phyloP scores from a whole-genome alignment of 176 grass and related monocot species.

The Canna indica region DNA sequence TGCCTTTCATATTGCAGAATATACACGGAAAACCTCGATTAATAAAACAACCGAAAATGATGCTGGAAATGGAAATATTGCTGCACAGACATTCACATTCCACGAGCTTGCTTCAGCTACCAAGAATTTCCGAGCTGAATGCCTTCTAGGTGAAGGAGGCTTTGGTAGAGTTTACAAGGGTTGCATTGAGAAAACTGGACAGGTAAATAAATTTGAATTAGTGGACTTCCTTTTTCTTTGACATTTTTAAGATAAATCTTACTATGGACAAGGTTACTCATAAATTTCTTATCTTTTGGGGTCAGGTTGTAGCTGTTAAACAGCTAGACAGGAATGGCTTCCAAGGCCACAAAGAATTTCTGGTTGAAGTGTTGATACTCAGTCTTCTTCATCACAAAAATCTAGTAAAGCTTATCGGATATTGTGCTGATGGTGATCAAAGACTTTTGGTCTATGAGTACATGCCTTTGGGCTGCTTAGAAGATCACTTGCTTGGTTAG shows the following conservation, averaged over 20 bases:
- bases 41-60: conserved; percentile 6
- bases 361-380: conserved; percentile 4
- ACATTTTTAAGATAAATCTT: background rate
- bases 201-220: background rate
- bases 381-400: conserved; percentile 2
- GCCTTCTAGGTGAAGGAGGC: conserved; percentile 10
- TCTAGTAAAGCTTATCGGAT: conserved; percentile 7
- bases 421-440: conserved; percentile 5
- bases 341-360: conserved; percentile 8
- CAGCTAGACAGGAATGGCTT: conserved; percentile 6
- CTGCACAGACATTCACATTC: background rate
- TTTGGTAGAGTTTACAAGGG: conserved; percentile 12
- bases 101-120: background rate
- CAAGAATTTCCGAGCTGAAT: conserved; percentile 3
- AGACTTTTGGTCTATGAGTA: conserved; percentile 10
- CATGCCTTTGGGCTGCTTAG: background rate
- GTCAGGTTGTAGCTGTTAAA: background rate
- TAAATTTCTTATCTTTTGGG: background rate
- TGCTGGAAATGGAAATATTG: background rate
- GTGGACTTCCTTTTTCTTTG: background rate
- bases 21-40: background rate
- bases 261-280: too few species aligned
- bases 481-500: conserved; percentile 4
- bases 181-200: background rate
- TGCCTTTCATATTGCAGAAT: background rate